Evolutionary conservation across 495 filamentous ascomycete species (phyloP), one percentile per base, ranked within the genome.

Genomic region (Astrothelium macrocarpum): DNA sequence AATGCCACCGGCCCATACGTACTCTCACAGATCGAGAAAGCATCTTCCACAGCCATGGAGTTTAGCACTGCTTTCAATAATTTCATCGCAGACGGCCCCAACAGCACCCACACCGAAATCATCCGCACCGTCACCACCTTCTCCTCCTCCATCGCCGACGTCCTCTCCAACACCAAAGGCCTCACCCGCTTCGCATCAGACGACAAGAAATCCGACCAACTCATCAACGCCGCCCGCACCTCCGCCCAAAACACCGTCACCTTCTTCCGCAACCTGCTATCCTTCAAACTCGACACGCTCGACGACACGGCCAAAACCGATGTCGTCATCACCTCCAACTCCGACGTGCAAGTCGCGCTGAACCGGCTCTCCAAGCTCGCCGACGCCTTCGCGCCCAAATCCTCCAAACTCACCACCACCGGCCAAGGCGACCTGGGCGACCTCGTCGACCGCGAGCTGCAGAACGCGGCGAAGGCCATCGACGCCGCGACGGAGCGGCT

Each of bases 61-160:
- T 98, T 98, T 72, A 92, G 93, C 0, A 97, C 93, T 2, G 85
- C 94, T 0, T 97, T 97, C 82, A 97, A 96, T 78, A 91, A 93
- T 72, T 97, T 91, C 75, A 95, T 98, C 66, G 92, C 91, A 18
- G 94, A 98, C 75, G 94, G 94, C 0, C 94, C 94, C 2, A 95
- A 91, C 78, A 91, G 90, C 77, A 87, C 85, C 11, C 90, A 96
- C 71, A 84, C 88, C 2, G 90, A 94, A 66, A 87, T 97, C 62
- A 97, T 97, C 75, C 91, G 93, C 68, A 94, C 90, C 0, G 85
- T 95, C 62, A 91, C 90, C 69, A 83, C 90, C 34, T 97, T 97
- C 75, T 79, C 94, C 1, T 88, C 91, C 32, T 89, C 94, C 34
- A 85, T 96, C 67, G 87, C 94, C 16, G 94, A 98, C 76, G 94